phyloP scores from a whole-genome alignment of 148 eudicot genomes.

The Cornus suecica region DNA sequence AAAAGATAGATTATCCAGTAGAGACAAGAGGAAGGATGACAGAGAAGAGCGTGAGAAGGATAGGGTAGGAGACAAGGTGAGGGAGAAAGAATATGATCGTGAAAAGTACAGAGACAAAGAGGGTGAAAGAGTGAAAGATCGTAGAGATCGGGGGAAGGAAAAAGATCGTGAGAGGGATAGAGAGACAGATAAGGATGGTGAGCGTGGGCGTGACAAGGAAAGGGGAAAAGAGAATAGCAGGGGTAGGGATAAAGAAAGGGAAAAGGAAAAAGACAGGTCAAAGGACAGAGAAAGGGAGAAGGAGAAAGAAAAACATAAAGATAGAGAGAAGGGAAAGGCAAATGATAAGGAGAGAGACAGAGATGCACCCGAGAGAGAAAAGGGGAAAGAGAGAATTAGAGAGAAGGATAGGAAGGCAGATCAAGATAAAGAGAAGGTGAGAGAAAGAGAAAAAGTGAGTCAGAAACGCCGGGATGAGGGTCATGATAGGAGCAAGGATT shows the following conservation, averaged over 20 bases:
- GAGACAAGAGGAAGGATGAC: constrained; percentile 59
- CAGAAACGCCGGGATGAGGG: constrained; percentile 55
- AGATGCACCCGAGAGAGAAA: constrained; percentile 47
- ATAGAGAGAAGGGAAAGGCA: constrained; percentile 47
- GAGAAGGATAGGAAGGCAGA: constrained; percentile 58
- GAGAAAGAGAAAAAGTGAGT: constrained; percentile 49
- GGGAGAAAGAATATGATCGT: constrained; percentile 26
- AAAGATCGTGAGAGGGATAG: constrained; percentile 42
- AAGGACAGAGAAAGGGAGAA: constrained; percentile 47
- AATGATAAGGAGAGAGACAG: constrained; percentile 45
- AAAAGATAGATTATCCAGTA: constrained; percentile 37
- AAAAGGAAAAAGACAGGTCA: constrained; percentile 44
- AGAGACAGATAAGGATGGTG: constrained; percentile 40
- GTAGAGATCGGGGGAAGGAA: constrained; percentile 44
- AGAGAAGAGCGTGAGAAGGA: constrained; percentile 50
- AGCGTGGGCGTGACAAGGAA: constrained; percentile 45
- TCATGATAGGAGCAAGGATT: constrained; percentile 46
- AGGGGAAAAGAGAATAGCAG: constrained; percentile 54
- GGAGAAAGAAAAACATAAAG: constrained; percentile 44
- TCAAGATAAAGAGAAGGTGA: constrained; percentile 48
- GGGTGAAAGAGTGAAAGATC: constrained; percentile 37
- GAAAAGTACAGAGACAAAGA: constrained; percentile 38
- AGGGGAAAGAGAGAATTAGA: constrained; percentile 47
- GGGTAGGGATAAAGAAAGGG: constrained; percentile 53
- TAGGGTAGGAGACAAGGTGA: constrained; percentile 24